phyloP scores from a whole-genome alignment of 2,329 filamentous ascomycete species.

The Xylaria sp. region DNA sequence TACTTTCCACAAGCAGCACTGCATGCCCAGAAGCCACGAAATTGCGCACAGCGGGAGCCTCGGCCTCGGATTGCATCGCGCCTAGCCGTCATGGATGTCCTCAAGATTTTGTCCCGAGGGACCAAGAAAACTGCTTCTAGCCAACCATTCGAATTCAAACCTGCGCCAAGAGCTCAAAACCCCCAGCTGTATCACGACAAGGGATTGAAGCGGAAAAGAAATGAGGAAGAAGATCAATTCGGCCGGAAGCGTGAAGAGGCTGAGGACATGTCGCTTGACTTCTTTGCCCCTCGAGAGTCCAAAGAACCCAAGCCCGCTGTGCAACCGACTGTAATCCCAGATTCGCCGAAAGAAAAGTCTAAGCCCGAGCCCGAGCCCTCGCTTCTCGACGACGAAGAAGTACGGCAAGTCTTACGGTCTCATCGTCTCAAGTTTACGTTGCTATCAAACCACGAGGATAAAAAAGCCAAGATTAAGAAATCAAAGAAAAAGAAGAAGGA shows the following conservation, averaged over 20 bases:
- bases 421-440: slow-evolving; percentile 88
- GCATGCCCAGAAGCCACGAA: neutral
- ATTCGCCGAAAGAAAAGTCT: slow-evolving; percentile 34
- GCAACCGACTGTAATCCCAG: slow-evolving; percentile 37
- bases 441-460: slow-evolving; percentile 64
- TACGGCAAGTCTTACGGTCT: slow-evolving; percentile 76
- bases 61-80: neutral
- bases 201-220: slow-evolving; percentile 67
- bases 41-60: neutral
- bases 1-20: neutral
- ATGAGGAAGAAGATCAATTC: slow-evolving; percentile 48
- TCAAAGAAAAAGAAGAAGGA: slow-evolving; percentile 66
- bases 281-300: slow-evolving; percentile 64
- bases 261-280: slow-evolving; percentile 59
- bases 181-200: slow-evolving; percentile 75
- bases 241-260: slow-evolving; percentile 49
- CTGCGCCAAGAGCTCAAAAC: slow-evolving; percentile 61
- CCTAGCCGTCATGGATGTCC: slow-evolving; percentile 69
- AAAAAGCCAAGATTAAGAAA: slow-evolving; percentile 66
- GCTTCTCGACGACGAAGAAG: slow-evolving; percentile 73
- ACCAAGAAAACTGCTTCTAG: slow-evolving; percentile 66
- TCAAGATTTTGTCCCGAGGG: slow-evolving; percentile 77
- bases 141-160: slow-evolving; percentile 44
- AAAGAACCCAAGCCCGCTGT: slow-evolving; percentile 46
- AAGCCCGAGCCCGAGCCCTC: slow-evolving; percentile 44